Percentiles rank a stretch among this genome's conserved stretches.
Conservation (phyloP, 2,329 filamentous ascomycete genomes). For the Nemania sp. region DNA sequence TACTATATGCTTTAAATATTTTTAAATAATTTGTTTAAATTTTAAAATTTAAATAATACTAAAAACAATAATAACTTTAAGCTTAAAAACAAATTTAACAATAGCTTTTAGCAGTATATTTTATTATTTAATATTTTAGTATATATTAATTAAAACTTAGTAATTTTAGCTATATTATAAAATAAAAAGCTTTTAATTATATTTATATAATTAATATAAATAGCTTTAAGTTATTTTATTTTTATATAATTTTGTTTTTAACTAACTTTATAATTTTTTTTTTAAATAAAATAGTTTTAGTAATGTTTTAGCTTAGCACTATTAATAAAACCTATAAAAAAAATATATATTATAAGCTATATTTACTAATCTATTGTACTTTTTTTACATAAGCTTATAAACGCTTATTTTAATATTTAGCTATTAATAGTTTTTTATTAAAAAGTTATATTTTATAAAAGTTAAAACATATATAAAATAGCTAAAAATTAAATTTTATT, state of each 20-base stretch:
- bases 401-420: conserved; percentile 66
- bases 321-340: background rate
- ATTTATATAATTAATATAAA: conserved; percentile 58
- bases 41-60: conserved; percentile 82
- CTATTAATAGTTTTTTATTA: background rate
- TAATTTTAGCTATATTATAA: background rate
- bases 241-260: conserved; percentile 78
- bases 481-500: background rate
- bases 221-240: conserved; percentile 91
- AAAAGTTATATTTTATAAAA: background rate
- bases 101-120: conserved; percentile 91
- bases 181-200: background rate
- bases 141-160: background rate
- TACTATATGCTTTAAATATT: conserved; percentile 88
- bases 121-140: conserved; percentile 76
- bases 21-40: conserved; percentile 87
- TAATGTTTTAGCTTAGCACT: conserved; percentile 67
- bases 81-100: conserved; percentile 88
- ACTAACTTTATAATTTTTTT: conserved; percentile 85
- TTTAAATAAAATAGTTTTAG: conserved; percentile 89
- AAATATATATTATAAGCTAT: background rate
- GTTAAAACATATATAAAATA: background rate
- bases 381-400: conserved; percentile 94
- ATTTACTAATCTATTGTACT: conserved; percentile 64
- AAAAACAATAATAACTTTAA: conserved; percentile 86